Evolutionary conservation across 2,329 filamentous ascomycete species (phyloP).

Genomic region (Ampelomyces quisqualis): DNA sequence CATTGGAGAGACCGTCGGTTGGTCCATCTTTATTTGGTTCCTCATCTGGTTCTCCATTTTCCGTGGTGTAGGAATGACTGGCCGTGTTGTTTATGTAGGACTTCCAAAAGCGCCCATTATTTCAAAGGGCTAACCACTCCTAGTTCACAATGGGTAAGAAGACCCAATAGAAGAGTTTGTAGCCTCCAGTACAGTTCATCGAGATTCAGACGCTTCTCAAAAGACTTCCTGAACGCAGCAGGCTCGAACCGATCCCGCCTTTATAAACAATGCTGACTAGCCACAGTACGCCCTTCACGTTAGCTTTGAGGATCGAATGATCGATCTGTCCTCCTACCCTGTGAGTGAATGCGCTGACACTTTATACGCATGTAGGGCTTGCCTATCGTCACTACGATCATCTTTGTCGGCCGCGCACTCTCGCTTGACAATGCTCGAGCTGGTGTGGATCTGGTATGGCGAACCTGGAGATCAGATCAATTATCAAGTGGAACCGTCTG

Average conservation of each 20-base stretch:
- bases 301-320: too few species aligned
- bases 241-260: too few species aligned
- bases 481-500: conserved; percentile 56
- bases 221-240: too few species aligned
- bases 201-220: too few species aligned
- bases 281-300: too few species aligned
- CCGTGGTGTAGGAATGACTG: conserved; percentile 59
- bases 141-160: conserved; percentile 61
- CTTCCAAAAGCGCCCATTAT: background rate
- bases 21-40: conserved; percentile 61
- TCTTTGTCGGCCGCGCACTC: conserved; percentile 56
- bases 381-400: conserved; percentile 58
- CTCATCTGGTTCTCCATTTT: conserved; percentile 62
- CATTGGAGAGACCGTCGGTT: conserved; percentile 59
- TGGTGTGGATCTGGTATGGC: conserved; percentile 54
- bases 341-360: too few species aligned
- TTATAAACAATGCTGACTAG: too few species aligned
- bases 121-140: background rate
- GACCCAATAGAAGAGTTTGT: too few species aligned
- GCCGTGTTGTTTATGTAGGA: conserved; percentile 55
- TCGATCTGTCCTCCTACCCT: too few species aligned
- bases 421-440: conserved; percentile 57
- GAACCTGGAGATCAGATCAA: conserved; percentile 53
- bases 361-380: conserved; percentile 36
- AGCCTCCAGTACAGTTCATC: too few species aligned